phyloP scores from a whole-genome alignment of 306 rosid species.

The Adenanthera pavonina region DNA sequence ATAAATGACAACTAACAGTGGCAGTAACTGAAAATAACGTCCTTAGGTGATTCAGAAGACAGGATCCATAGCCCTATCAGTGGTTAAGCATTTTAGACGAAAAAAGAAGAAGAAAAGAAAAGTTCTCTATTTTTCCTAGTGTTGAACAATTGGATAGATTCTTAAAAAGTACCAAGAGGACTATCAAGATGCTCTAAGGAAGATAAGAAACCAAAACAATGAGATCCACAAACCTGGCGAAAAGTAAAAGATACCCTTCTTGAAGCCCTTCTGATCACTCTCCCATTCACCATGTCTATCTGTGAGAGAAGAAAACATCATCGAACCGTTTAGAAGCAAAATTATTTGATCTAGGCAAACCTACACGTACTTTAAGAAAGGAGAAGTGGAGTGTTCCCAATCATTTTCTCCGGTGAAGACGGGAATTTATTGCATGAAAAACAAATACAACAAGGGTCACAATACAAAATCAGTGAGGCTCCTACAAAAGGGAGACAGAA shows the following conservation, averaged over 20 bases:
- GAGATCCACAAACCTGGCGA: conserved; percentile 66
- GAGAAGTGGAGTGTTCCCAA: not conserved
- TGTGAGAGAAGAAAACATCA: conserved; percentile 39
- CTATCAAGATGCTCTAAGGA: conserved; percentile 4
- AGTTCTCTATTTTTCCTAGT: not conserved
- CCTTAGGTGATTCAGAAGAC: not conserved
- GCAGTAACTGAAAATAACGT: conserved; percentile 1
- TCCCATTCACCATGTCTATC: conserved; percentile 75
- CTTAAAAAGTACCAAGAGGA: conserved; percentile 16
- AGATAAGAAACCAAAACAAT: conserved; percentile 4
- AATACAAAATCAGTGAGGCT: too few relatives aligned
- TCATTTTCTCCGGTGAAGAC: not conserved
- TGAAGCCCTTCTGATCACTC: conserved; percentile 64
- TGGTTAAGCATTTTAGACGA: not conserved
- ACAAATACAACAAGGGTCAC: too few relatives aligned
- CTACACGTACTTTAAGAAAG: conserved; percentile 14
- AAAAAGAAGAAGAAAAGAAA: not conserved
- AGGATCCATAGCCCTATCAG: not conserved
- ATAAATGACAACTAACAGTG: not conserved
- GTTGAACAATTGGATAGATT: conserved; percentile 12
- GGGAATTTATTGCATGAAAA: too few relatives aligned
- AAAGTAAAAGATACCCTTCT: conserved; percentile 92
- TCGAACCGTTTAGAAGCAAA: conserved; percentile 29
- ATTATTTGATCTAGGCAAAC: conserved; percentile 20
- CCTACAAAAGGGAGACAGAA: too few relatives aligned